Percentiles rank a stretch among this genome's conserved stretches.
Evolutionary conservation across 1,284 basidiomycete species (phyloP).

Genomic region (Mycosarcoma maydis): DNA sequence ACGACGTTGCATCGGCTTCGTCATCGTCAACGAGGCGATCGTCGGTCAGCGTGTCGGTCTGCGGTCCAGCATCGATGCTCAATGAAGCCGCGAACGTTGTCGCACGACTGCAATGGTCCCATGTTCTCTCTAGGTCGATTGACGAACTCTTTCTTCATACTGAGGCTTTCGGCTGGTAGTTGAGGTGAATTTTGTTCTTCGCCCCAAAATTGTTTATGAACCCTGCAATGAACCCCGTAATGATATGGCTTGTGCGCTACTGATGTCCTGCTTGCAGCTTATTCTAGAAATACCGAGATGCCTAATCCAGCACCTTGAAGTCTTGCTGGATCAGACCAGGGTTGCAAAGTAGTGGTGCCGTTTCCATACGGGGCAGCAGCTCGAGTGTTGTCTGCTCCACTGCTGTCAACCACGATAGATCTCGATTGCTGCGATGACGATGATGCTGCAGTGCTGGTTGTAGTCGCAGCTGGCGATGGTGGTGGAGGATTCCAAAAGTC

Average conservation of each 20-base stretch:
- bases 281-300: conserved; percentile 33
- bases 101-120: conserved; percentile 31
- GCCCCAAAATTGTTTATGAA: background rate
- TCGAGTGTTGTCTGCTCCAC: background rate
- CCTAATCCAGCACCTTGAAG: conserved; percentile 30
- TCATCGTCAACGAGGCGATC: background rate
- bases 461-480: background rate
- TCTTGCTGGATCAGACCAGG: conserved; percentile 28
- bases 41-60: conserved; percentile 32
- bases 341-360: conserved; percentile 1
- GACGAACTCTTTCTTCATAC: conserved; percentile 39
- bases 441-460: background rate
- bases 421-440: no score
- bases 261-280: background rate
- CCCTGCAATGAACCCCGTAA: background rate
- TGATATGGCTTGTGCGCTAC: background rate
- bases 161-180: conserved; percentile 43
- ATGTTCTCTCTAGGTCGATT: conserved; percentile 12
- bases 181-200: background rate
- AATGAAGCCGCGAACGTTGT: conserved; percentile 41
- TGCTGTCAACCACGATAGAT: background rate
- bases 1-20: background rate
- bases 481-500: conserved; percentile 49
- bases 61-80: conserved; percentile 41
- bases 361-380: conserved; percentile 43